These are phyloP conservation scores for Tylopilus plumbeoviolaceoides DNA, from an alignment of 768 basidiomycete species.

Conservation along the genomic window DNA sequence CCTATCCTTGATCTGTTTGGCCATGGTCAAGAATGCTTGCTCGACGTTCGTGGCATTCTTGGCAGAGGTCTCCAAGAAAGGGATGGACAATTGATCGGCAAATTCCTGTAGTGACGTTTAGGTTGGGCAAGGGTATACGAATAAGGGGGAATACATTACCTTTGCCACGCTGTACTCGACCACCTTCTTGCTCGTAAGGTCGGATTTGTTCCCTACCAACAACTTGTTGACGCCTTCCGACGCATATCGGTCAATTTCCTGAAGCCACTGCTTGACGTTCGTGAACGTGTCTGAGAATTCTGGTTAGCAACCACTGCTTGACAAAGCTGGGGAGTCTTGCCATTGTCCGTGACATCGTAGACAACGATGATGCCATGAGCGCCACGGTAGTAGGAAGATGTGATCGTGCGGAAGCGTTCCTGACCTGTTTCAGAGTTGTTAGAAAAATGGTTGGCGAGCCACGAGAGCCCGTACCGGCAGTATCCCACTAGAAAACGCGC, in stretches of 20 bases:
- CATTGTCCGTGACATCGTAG: constrained; percentile 97
- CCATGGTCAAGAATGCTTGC: constrained; percentile 98
- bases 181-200: constrained; percentile 94
- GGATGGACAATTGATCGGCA: constrained; percentile 88
- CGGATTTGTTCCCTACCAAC: constrained; percentile 98
- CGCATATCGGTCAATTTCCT: constrained; percentile 93
- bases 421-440: constrained; percentile 56
- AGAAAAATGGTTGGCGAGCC: not conserved
- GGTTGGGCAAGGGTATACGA: not conserved
- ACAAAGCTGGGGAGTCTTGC: constrained; percentile 33
- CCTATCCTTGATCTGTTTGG: constrained; percentile 94
- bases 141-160: constrained; percentile 37
- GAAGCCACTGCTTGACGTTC: constrained; percentile 94
- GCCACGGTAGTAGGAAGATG: constrained; percentile 98
- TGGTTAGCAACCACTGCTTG: constrained; percentile 5
- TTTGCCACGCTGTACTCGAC: constrained; percentile 87
- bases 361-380: constrained; percentile 98
- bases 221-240: constrained; percentile 99
- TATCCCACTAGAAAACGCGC: constrained; percentile 71
- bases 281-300: constrained; percentile 75
- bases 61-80: constrained; percentile 98
- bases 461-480: constrained; percentile 62
- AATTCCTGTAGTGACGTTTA: constrained; percentile 62
- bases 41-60: constrained; percentile 99
- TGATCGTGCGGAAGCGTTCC: constrained; percentile 98